Evolutionary conservation across 305 asterid genomes (phyloP), one percentile per base, ranked within the genome.

Genomic region (Withania somnifera): DNA sequence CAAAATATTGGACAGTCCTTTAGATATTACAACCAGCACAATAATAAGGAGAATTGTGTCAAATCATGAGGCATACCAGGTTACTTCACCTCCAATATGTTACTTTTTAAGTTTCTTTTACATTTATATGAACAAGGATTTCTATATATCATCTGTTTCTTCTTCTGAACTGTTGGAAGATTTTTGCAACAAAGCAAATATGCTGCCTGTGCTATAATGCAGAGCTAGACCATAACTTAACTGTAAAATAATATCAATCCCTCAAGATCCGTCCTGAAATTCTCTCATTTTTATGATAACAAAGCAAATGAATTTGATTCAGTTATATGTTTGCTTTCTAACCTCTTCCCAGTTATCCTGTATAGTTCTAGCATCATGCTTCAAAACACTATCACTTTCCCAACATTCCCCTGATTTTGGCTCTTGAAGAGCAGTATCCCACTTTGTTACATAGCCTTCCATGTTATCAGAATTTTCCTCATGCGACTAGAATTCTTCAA

Each of bases 61-160:
- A 54, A 96, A 96, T 86, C 97, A 96, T 77, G 98, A 94, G 78
- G 98, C 99, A 4, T 96, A 90, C 89, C 98, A 94, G 98, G 98
- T 96, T 78, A 69, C 76, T 81, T 36, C 60, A 51, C 69, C 26
- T 64, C 75, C 73, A 71, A 34, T 76, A 24, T 58, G 56, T 77
- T 22, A 36, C 19, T 17, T 7, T 56, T 58, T 19, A n/a, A 53
- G 73, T 58, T 73, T 87, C 80, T 67, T 75, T 73, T 63, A 53
- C 11, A 81, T 53, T 66, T 38, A 32, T n/a, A 42, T 34, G 63
- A 68, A 9, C 36, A 17, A 45, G 57, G 58, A 54, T 83, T 61
- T 30, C 17, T 76, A n/a, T n/a, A n/a, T n/a, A n/a, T n/a, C n/a
- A n/a, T n/a, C n/a, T n/a, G n/a, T n/a, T n/a, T n/a, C n/a, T n/a